Percentiles rank a stretch among this genome's conserved stretches.
Conservation (phyloP, 1,284 basidiomycete species). For the Exobasidium rhododendri region DNA sequence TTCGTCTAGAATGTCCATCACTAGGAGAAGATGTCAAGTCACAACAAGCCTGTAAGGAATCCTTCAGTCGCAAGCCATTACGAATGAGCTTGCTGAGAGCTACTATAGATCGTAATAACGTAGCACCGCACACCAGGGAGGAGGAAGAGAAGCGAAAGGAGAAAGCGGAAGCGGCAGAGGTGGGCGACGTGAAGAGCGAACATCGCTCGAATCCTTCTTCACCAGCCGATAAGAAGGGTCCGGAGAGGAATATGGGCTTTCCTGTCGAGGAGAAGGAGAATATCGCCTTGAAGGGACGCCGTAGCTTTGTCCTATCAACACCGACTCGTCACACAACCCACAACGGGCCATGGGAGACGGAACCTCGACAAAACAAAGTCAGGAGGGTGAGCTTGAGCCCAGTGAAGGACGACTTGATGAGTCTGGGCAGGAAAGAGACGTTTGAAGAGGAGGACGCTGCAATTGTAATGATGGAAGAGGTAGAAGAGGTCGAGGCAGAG, state of each 20-base stretch:
- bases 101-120: not conserved
- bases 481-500: not conserved
- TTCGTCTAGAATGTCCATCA: not conserved
- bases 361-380: not conserved
- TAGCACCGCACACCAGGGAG: not conserved
- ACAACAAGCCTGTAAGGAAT: not conserved
- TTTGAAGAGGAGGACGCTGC: not conserved
- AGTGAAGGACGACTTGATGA: not conserved
- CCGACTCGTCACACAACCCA: not conserved
- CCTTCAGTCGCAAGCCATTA: not conserved
- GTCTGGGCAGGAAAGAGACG: not conserved
- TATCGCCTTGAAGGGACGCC: not conserved
- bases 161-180: not conserved
- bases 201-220: not conserved
- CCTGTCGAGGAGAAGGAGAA: not conserved
- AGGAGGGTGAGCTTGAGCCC: not conserved
- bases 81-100: conserved; percentile 5
- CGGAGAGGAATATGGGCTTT: not conserved
- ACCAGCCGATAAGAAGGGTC: not conserved
- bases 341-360: not conserved
- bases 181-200: not conserved
- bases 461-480: conserved; percentile 3
- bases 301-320: not conserved
- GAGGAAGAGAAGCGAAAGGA: not conserved
- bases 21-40: not conserved